A percentile compares a stretch with the other conserved stretches of the same genome.
phyloP scores from a whole-genome alignment of 345 rosid genomes.

The Ailanthus altissimus region DNA sequence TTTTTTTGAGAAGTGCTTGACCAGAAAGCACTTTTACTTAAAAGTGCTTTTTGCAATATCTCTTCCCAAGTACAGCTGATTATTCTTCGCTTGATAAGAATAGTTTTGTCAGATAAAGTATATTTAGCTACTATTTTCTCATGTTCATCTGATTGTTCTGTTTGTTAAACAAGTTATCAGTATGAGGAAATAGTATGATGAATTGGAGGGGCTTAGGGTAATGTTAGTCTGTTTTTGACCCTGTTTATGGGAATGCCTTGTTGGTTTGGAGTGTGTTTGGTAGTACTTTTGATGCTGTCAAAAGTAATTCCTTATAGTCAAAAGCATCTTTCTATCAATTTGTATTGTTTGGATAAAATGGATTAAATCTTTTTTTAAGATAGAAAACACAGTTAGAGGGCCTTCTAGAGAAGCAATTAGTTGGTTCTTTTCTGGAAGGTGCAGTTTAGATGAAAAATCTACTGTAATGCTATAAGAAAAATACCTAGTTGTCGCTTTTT shows the following conservation, averaged over 20 bases:
- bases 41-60: background rate
- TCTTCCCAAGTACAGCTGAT: background rate
- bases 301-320: background rate
- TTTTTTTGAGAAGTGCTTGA: background rate
- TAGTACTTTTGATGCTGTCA: background rate
- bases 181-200: background rate
- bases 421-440: background rate
- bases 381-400: background rate
- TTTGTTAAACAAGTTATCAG: background rate
- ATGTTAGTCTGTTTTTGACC: background rate
- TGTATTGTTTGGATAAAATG: background rate
- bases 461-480: background rate
- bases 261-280: background rate
- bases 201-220: background rate
- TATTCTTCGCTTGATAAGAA: background rate
- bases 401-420: background rate
- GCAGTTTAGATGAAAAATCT: background rate
- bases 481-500: background rate
- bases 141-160: background rate
- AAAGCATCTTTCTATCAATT: background rate
- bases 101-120: background rate
- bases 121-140: background rate
- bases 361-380: background rate
- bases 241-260: background rate
- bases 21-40: background rate